Percentiles rank a stretch among this genome's conserved stretches.
Conservation (phyloP, 2,329 filamentous ascomycete species). For the Aureobasidium sp. region DNA sequence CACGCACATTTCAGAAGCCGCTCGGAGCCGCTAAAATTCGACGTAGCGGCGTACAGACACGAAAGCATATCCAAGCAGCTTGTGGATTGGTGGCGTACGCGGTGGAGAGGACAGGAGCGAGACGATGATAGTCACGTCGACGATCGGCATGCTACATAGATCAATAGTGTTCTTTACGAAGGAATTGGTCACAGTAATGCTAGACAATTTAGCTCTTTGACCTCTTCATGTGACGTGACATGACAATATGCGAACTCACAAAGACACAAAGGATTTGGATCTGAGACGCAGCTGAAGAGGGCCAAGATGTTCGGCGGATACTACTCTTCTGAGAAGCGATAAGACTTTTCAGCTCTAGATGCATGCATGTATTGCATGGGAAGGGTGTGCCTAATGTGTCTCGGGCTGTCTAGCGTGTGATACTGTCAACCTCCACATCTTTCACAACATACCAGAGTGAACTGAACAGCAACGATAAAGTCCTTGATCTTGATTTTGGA, state of each 20-base stretch:
- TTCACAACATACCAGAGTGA: background rate
- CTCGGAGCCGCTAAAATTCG: slow-evolving; percentile 4
- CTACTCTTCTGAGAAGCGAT: too few species aligned
- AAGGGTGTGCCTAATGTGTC: too few species aligned
- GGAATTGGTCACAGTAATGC: background rate
- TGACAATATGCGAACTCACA: too few species aligned
- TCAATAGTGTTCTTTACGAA: background rate
- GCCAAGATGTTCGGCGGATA: too few species aligned
- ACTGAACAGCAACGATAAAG: background rate
- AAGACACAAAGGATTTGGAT: too few species aligned
- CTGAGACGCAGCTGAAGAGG: too few species aligned
- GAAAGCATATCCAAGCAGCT: slow-evolving; percentile 9
- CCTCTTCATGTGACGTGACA: too few species aligned
- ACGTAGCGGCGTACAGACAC: slow-evolving; percentile 10
- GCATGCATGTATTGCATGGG: too few species aligned
- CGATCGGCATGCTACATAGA: background rate
- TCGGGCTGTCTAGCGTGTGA: background rate
- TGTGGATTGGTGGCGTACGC: slow-evolving; percentile 17
- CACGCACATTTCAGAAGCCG: slow-evolving; percentile 10
- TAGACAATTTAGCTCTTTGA: too few species aligned
- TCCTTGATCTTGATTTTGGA: background rate
- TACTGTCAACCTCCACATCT: background rate
- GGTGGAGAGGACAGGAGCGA: slow-evolving; percentile 13
- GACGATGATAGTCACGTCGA: slow-evolving; percentile 3
- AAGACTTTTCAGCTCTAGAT: too few species aligned